These are phyloP conservation scores for Porogramme epimiltina DNA, from an alignment of 1,284 basidiomycete species.

Conservation along the genomic window DNA sequence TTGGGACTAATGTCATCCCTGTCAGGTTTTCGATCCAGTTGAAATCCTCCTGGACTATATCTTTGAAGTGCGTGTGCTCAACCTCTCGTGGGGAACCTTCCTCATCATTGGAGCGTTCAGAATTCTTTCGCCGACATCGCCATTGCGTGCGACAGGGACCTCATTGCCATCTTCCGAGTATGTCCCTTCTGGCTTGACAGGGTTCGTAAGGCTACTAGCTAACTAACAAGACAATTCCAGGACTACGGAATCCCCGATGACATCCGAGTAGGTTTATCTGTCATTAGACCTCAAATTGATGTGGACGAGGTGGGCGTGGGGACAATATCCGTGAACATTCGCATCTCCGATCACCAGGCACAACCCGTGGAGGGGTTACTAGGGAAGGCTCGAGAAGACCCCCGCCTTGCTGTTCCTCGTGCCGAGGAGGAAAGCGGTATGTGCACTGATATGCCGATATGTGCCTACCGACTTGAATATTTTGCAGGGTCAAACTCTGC, in stretches of 20 bases:
- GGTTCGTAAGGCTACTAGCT: background rate
- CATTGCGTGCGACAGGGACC: background rate
- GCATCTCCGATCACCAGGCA: background rate
- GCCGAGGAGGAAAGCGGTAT: no score
- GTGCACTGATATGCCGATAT: no score
- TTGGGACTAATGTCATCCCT: no score
- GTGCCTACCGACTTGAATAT: no score
- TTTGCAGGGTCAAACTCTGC: no score
- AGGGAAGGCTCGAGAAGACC: no score
- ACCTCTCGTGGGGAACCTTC: background rate
- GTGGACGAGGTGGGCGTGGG: background rate
- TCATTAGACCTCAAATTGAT: background rate
- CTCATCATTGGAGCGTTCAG: background rate
- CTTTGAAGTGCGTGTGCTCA: conserved; percentile 1
- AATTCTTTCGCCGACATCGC: background rate
- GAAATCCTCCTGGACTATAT: conserved; percentile 12
- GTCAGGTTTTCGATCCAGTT: conserved; percentile 6
- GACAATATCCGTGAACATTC: background rate
- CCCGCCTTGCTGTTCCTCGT: no score
- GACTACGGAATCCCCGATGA: background rate
- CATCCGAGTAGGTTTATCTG: background rate
- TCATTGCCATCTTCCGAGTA: background rate
- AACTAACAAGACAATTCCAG: background rate
- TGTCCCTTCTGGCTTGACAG: background rate
- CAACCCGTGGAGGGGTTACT: no score